Evolutionary conservation across 164 flowering plant species (phyloP), one percentile per base, ranked within the genome.

Genomic region (Pachysandra terminalis): DNA sequence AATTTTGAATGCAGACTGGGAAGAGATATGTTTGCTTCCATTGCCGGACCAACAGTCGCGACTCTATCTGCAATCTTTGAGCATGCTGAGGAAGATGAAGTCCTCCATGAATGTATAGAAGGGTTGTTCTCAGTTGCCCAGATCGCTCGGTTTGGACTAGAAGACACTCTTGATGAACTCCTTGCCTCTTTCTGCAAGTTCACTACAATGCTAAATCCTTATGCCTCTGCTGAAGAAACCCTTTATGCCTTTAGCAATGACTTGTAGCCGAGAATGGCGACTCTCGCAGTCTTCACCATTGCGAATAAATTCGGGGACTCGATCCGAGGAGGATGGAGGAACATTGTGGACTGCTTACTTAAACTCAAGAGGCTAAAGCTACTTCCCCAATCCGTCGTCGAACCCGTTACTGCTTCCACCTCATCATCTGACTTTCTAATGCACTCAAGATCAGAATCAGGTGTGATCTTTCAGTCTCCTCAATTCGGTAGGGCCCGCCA

Each of bases 161-260:
- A 81, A 65, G 99, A 93, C 67, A 85, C 84, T 8, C 84, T 95
- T 15, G 99, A 95, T 56, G 97, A 90, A 74, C 83, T 95, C 25
- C 64, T 95, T 21, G 83, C 90, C 37, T 86, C 87, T 0, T 86
- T 95, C 68, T 86, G 93, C 82, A 95, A 90, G 67, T 91, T 87
- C 78, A 95, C 98, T 17, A 83, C 96, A 1, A 77, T 93, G 19
- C 64, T 93, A 51, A 94, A 91, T 62, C 97, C 98, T 32, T 94
- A 90, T 56, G 86, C 91, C 45, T 78, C 99, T 0, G 72, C 96
- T n/a, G 97, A 92, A 68, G 99, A 95, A 68, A 90, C 97, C 9
- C 69, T 90, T 24, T 87, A 84, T 69, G 83, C 83, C 14, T 88
- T 93, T 59, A 82, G 88, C 76, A 75, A 92, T 63, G 98, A 95